Conservation (phyloP, 805 yeast genomes). For the Candida sanyiensis region DNA sequence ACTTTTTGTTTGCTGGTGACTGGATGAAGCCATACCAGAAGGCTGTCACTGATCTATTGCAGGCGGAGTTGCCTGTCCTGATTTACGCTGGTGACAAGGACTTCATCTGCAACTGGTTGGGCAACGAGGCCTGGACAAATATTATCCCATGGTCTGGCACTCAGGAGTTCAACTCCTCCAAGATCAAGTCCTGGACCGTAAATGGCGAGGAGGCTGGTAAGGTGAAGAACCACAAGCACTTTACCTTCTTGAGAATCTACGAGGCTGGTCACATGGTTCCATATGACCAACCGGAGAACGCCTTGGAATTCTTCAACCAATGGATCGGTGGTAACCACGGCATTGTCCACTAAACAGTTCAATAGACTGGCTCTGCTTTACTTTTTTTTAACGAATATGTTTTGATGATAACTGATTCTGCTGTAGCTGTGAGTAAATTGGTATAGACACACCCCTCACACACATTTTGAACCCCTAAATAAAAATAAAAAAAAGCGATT, state of each 20-base stretch:
- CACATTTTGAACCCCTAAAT: no score
- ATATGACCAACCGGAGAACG: constrained; percentile 72
- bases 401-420: no score
- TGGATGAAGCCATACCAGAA: constrained; percentile 87
- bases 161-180: constrained; percentile 44
- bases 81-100: constrained; percentile 96
- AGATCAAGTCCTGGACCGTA: constrained; percentile 41
- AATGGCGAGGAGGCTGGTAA: constrained; percentile 56
- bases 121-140: constrained; percentile 83
- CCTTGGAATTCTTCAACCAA: constrained; percentile 77
- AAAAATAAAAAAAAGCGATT: not conserved
- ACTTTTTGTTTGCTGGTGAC: constrained; percentile 84
- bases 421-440: no score
- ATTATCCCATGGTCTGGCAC: constrained; percentile 61
- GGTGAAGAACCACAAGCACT: constrained; percentile 57
- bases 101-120: constrained; percentile 95
- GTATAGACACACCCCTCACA: no score
- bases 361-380: no score
- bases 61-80: constrained; percentile 71
- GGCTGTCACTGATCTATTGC: constrained; percentile 65
- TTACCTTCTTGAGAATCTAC: constrained; percentile 78
- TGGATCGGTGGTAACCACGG: constrained; percentile 71
- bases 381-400: no score
- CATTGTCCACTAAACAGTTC: constrained; percentile 13
- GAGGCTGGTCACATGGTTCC: constrained; percentile 98